These are phyloP conservation scores for Volvox reticuliferus DNA, from an alignment of 139 green algal species.

Conservation along the genomic window DNA sequence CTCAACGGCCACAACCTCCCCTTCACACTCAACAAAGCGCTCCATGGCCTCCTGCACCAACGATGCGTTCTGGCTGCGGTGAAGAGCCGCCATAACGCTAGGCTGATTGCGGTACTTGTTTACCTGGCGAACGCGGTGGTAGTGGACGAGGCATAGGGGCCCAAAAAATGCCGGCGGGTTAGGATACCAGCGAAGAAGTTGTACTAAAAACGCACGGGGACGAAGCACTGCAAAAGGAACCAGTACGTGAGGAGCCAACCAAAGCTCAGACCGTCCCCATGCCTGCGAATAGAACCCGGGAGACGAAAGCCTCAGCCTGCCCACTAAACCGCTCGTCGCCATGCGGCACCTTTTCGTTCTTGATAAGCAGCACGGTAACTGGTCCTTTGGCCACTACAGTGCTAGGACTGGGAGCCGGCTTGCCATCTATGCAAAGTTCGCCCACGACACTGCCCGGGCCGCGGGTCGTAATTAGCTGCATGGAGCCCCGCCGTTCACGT, in stretches of 20 bases:
- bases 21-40: constrained; percentile 56
- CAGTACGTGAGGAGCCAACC: too few relatives aligned
- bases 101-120: constrained; percentile 55
- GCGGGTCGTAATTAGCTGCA: constrained; percentile 47
- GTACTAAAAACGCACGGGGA: too few relatives aligned
- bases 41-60: constrained; percentile 60
- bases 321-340: too few relatives aligned
- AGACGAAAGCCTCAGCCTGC: too few relatives aligned
- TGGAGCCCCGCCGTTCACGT: constrained; percentile 32
- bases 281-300: too few relatives aligned
- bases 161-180: neutral
- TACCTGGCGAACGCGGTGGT: neutral
- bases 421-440: constrained; percentile 44
- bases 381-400: constrained; percentile 44
- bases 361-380: constrained; percentile 39
- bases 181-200: too few relatives aligned
- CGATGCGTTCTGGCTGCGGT: constrained; percentile 50
- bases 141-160: neutral
- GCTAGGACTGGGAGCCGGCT: constrained; percentile 31
- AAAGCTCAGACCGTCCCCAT: too few relatives aligned
- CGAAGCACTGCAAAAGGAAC: too few relatives aligned
- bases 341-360: constrained; percentile 41
- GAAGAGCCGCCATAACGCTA: constrained; percentile 50
- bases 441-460: constrained; percentile 43
- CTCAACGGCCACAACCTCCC: constrained; percentile 47